Conservation (phyloP, 140 eudicot genomes). For the Cichorium intybus region DNA sequence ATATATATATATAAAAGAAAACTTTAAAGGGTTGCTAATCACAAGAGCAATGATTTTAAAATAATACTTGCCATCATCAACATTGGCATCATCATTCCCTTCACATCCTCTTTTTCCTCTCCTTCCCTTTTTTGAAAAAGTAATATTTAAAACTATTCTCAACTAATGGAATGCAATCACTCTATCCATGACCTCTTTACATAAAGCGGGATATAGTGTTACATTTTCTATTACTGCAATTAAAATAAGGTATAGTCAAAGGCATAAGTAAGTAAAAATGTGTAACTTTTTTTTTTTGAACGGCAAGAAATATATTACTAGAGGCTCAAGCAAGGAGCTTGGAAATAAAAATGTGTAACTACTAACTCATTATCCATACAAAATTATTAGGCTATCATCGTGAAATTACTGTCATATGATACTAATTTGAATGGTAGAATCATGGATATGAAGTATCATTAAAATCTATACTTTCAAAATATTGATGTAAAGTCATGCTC, state of each 20-base stretch:
- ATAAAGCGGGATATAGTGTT: not conserved
- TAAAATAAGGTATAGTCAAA: not conserved
- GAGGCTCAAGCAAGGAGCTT: too few relatives aligned
- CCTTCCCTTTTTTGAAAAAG: slow-evolving; percentile 19
- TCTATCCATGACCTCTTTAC: not conserved
- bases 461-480: too few relatives aligned
- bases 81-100: slow-evolving; percentile 39
- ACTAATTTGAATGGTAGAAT: too few relatives aligned
- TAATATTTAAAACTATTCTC: slow-evolving; percentile 36
- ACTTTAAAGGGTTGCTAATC: slow-evolving; percentile 34
- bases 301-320: too few relatives aligned
- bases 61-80: slow-evolving; percentile 65
- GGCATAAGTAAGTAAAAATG: not conserved
- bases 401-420: too few relatives aligned
- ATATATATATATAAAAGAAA: not conserved
- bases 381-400: too few relatives aligned
- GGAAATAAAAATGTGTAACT: too few relatives aligned
- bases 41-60: slow-evolving; percentile 64
- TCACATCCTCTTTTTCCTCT: slow-evolving; percentile 16
- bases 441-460: too few relatives aligned
- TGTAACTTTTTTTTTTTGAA: too few relatives aligned
- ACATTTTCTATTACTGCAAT: not conserved
- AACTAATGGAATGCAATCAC: slow-evolving; percentile 27
- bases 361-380: too few relatives aligned
- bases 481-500: too few relatives aligned